A percentile compares a stretch with the other conserved stretches of the same genome.
phyloP scores from a whole-genome alignment of 2,329 filamentous ascomycete genomes.

The Zarea fungicola region DNA sequence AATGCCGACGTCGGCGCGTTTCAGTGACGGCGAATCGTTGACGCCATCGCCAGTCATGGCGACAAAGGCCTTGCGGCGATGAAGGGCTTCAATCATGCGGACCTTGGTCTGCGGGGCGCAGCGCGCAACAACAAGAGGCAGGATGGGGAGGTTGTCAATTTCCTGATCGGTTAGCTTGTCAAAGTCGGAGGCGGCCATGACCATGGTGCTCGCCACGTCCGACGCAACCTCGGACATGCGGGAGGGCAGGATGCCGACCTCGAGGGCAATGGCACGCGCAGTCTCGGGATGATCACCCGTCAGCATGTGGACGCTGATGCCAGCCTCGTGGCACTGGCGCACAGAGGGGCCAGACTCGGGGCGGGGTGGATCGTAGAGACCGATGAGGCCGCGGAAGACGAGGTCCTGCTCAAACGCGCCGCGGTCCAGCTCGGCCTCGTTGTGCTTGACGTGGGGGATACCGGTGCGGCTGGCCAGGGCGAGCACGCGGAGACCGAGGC shows the following conservation, averaged over 20 bases:
- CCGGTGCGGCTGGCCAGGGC: conserved; percentile 53
- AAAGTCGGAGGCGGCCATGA: conserved; percentile 63
- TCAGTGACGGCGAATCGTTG: conserved; percentile 61
- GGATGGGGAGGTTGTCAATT: conserved; percentile 54
- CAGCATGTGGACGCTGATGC: conserved; percentile 63
- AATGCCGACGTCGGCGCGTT: conserved; percentile 62
- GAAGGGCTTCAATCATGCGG: conserved; percentile 65
- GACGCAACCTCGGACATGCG: conserved; percentile 45
- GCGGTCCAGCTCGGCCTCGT: conserved; percentile 43
- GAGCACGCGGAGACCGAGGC: conserved; percentile 63
- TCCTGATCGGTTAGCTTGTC: conserved; percentile 59
- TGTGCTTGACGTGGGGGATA: conserved; percentile 28
- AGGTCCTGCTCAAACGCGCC: conserved; percentile 56
- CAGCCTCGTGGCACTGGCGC: conserved; percentile 52
- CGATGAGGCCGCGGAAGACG: conserved; percentile 62
- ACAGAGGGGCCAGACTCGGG: conserved; percentile 59
- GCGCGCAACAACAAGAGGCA: conserved; percentile 61
- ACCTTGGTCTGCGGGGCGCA: conserved; percentile 65
- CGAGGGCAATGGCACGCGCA: conserved; percentile 56
- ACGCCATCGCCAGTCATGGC: conserved; percentile 67
- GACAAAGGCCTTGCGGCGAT: conserved; percentile 54
- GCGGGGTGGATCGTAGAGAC: conserved; percentile 68
- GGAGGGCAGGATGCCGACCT: conserved; percentile 57
- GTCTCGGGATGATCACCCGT: conserved; percentile 65
- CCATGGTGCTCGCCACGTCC: conserved; percentile 54